Conservation (phyloP, 2,329 filamentous ascomycete species). For the Alternaria gaisen region DNA sequence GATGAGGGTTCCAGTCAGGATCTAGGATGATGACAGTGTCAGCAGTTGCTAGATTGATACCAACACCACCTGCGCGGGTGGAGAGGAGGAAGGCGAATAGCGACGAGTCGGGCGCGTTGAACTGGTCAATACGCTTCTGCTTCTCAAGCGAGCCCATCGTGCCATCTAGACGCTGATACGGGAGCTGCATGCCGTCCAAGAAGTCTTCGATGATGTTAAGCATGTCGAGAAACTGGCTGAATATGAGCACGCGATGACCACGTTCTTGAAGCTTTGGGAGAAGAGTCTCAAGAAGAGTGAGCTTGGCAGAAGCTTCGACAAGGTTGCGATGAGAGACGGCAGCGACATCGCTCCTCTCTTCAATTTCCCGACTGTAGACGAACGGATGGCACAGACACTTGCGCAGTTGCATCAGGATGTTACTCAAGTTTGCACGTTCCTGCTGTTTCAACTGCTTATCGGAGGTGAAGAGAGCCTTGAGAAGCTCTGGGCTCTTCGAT, state of each 20-base stretch:
- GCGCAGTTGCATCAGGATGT: constrained; percentile 92
- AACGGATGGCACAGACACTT: constrained; percentile 97
- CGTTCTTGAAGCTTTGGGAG: constrained; percentile 85
- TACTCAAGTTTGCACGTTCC: constrained; percentile 85
- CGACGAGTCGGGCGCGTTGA: constrained; percentile 83
- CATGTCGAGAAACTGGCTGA: constrained; percentile 93
- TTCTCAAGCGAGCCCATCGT: constrained; percentile 81
- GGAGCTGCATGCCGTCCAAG: constrained; percentile 75
- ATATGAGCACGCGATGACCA: constrained; percentile 91
- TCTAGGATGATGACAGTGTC: constrained; percentile 98
- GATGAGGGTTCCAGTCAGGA: constrained; percentile 96
- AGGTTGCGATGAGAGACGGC: constrained; percentile 78
- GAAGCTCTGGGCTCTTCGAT: constrained; percentile 86
- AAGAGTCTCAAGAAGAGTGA: constrained; percentile 83
- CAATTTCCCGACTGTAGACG: constrained; percentile 88
- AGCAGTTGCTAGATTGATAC: constrained; percentile 95
- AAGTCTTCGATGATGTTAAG: constrained; percentile 93
- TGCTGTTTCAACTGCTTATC: constrained; percentile 66
- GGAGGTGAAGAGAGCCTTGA: constrained; percentile 83
- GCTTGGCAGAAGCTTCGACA: constrained; percentile 89
- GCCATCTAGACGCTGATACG: constrained; percentile 87
- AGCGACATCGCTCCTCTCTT: constrained; percentile 75
- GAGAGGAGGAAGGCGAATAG: constrained; percentile 93
- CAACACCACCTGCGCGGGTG: constrained; percentile 93
- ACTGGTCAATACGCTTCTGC: constrained; percentile 92